Evolutionary conservation across 2,329 filamentous ascomycete species (phyloP).

Genomic region (Phaeosphaeriaceae sp.): DNA sequence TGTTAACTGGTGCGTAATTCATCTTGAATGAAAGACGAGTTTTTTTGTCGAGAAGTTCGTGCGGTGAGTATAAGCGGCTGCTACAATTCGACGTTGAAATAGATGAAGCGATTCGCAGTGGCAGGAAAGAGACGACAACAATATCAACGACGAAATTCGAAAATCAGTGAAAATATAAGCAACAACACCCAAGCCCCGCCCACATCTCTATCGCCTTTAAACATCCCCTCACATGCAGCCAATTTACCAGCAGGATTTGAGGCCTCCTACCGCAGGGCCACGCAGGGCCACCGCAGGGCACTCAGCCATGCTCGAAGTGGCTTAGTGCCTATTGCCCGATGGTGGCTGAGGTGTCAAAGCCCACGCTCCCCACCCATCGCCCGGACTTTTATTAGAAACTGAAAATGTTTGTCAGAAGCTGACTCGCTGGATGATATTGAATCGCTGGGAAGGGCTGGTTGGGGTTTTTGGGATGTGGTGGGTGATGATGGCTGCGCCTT

Average conservation of each 20-base stretch:
- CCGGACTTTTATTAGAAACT: not conserved
- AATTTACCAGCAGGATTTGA: not conserved
- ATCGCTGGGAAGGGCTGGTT: not conserved
- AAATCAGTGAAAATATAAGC: not conserved
- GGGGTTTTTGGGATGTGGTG: not conserved
- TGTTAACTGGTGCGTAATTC: conserved; percentile 21
- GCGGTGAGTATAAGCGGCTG: not conserved
- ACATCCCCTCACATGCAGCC: no score
- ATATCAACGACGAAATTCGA: not conserved
- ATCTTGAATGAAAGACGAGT: conserved; percentile 4
- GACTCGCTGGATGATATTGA: not conserved
- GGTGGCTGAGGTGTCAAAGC: not conserved
- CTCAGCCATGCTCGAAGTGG: not conserved
- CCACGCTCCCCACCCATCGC: not conserved
- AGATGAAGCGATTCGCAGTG: no score
- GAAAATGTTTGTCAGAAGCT: not conserved
- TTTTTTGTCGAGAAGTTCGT: not conserved
- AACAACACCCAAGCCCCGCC: no score
- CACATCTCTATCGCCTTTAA: no score
- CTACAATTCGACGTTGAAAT: no score
- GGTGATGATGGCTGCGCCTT: not conserved
- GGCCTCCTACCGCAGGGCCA: not conserved
- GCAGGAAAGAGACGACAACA: no score
- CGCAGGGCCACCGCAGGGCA: not conserved
- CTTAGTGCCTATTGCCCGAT: not conserved